Conservation (phyloP, 148 eudicot species). For the Chenopodium formosanum region DNA sequence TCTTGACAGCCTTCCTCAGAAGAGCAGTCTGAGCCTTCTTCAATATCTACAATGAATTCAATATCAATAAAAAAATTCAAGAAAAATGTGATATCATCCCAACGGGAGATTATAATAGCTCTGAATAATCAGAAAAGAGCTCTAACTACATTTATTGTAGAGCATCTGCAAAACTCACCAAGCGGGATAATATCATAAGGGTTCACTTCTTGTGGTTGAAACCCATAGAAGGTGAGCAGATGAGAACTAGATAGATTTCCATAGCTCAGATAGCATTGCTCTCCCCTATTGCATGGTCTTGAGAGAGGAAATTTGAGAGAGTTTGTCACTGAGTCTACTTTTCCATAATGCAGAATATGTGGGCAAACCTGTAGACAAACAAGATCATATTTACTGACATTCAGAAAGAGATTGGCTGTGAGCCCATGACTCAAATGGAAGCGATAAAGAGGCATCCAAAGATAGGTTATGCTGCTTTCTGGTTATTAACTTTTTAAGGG, state of each 20-base stretch:
- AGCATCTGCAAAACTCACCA: constrained; percentile 42
- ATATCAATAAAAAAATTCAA: neutral
- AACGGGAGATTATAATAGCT: neutral
- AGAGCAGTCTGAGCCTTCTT: constrained; percentile 34
- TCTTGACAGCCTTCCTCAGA: constrained; percentile 29
- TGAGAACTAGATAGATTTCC: constrained; percentile 88
- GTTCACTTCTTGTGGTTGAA: constrained; percentile 62
- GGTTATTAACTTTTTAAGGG: neutral
- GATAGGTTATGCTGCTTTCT: neutral
- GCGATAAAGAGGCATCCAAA: neutral
- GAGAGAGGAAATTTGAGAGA: constrained; percentile 71
- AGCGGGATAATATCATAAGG: constrained; percentile 80
- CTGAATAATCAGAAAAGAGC: neutral
- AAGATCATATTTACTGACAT: neutral
- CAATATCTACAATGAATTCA: constrained; percentile 45
- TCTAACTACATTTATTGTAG: neutral
- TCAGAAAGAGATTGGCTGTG: neutral
- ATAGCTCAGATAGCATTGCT: constrained; percentile 84
- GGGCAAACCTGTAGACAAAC: constrained; percentile 59
- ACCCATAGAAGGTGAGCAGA: constrained; percentile 86
- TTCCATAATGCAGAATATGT: constrained; percentile 83
- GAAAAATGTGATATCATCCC: neutral
- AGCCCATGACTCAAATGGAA: neutral
- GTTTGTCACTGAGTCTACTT: constrained; percentile 59
- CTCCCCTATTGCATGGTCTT: constrained; percentile 80